These are phyloP conservation scores for Epipyxis sp. DNA, from an alignment of 108 stramenopile genomes.

Conservation along the genomic window DNA sequence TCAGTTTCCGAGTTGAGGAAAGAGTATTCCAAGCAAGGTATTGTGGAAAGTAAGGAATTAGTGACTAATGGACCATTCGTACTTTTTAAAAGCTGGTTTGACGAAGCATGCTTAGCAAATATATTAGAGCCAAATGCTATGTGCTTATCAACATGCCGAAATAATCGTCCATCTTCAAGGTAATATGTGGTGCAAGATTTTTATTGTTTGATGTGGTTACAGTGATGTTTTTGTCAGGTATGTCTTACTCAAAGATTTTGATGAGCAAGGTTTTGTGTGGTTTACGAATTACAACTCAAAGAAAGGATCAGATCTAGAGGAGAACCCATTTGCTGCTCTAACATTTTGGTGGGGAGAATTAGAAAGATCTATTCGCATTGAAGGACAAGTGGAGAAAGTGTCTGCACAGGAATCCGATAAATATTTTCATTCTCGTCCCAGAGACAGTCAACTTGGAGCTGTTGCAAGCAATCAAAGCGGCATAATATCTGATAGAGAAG, in stretches of 20 bases:
- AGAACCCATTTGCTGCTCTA: slow-evolving; percentile 43
- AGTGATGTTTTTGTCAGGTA: too few species aligned
- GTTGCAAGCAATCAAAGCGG: slow-evolving; percentile 54
- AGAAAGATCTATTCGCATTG: slow-evolving; percentile 56
- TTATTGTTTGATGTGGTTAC: too few species aligned
- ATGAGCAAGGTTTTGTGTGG: slow-evolving; percentile 56
- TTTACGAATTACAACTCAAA: slow-evolving; percentile 57
- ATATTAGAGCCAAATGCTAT: slow-evolving; percentile 54
- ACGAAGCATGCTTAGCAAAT: slow-evolving; percentile 47
- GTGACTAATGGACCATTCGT: slow-evolving; percentile 37
- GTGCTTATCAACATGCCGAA: slow-evolving; percentile 45
- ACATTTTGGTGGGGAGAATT: slow-evolving; percentile 61
- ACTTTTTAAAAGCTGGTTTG: slow-evolving; percentile 49
- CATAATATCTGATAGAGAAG: slow-evolving; percentile 43
- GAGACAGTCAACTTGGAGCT: slow-evolving; percentile 56
- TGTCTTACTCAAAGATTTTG: slow-evolving; percentile 56
- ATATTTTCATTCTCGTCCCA: slow-evolving; percentile 52
- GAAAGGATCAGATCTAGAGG: slow-evolving; percentile 37
- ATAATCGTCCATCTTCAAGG: slow-evolving; percentile 48
- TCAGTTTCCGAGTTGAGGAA: slow-evolving; percentile 31
- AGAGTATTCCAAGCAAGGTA: slow-evolving; percentile 22
- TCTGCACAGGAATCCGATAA: slow-evolving; percentile 52
- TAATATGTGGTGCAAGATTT: too few species aligned
- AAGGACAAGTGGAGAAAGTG: slow-evolving; percentile 49
- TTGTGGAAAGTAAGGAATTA: background rate